A percentile compares a stretch with the other conserved stretches of the same genome.
These are phyloP conservation scores for Ichthyophthirius multifiliis DNA, from an alignment of 169 alveolate species.

Conservation along the genomic window DNA sequence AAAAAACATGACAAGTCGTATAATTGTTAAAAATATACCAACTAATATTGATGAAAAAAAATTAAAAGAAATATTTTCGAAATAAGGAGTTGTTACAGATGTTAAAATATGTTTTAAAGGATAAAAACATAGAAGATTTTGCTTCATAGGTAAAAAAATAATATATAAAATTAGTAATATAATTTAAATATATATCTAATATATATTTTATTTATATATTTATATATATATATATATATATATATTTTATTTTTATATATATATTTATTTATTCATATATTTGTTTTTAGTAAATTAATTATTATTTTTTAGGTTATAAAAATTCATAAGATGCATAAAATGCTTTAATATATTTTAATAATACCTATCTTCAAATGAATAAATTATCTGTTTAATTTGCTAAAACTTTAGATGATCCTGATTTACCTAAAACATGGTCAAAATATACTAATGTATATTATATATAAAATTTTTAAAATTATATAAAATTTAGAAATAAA, in stretches of 20 bases:
- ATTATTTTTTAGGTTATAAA: constrained; percentile 38
- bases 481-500: background rate
- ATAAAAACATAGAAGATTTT: constrained; percentile 50
- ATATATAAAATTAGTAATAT: no score
- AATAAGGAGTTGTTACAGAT: constrained; percentile 57
- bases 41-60: constrained; percentile 41
- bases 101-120: constrained; percentile 49
- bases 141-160: constrained; percentile 30
- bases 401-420: constrained; percentile 53
- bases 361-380: constrained; percentile 41
- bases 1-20: constrained; percentile 11
- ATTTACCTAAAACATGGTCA: constrained; percentile 18
- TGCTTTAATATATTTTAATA: constrained; percentile 43
- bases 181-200: background rate
- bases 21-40: constrained; percentile 59
- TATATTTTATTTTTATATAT: no score
- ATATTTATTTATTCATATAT: no score
- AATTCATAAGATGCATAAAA: constrained; percentile 24
- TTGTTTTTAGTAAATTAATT: no score
- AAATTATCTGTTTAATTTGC: constrained; percentile 53
- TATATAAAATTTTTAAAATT: background rate
- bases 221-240: background rate
- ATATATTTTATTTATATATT: background rate
- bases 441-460: constrained; percentile 7
- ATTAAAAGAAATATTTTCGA: constrained; percentile 44